Base-by-base conservation (phyloP, 177 flowering plant genomes). In the Vitis hybrid region DNA sequence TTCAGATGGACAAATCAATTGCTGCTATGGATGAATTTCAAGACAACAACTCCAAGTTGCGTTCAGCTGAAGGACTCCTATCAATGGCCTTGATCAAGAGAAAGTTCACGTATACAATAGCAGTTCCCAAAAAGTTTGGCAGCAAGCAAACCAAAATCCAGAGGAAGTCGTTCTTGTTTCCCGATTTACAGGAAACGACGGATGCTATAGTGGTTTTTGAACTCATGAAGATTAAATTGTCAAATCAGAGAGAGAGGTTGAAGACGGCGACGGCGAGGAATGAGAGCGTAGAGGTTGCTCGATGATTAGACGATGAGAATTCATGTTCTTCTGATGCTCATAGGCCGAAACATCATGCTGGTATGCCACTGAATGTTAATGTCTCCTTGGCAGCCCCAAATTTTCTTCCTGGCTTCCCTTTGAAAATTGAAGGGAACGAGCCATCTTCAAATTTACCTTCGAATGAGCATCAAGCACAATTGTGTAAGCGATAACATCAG, bases 151-250 rank as follows among this genome's bases (percentile, higher is more conserved):
- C 69, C 73, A 88, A 77, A 74, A 89, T 83, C 88, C 89, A 87
- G 87, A 82, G 81, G 81, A 76, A 76, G 80, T 70, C 57, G 88
- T 80, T 82, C 73, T 84, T 86, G 93, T 88, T 90, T 92, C 98
- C 98, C 89, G 80, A 78, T 68, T 80, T 70, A 80, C 90, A 94
- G 98, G 98, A 94, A 94, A 94, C 96, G 15, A 69, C 39, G 48
- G 88, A 85, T 89, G 84, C 82, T 69, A 66, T 88, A 79, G 85
- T 71, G 58, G 84, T 79, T 82, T 62, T 86, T 74, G 94, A 90
- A 92, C 79, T 86, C 98, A 92, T 92, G 90, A 92, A 92, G 94
- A 81, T 73, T 70, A 63, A 60, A 82, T 61, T 76, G 77, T 71
- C 83, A 82, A 83, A 73, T 79, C 97, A 18, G 19, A 18, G 19